Percentiles rank a stretch among this genome's conserved stretches.
phyloP scores from a whole-genome alignment of 352 stramenopile species.

The Aphanomyces stellatus region DNA sequence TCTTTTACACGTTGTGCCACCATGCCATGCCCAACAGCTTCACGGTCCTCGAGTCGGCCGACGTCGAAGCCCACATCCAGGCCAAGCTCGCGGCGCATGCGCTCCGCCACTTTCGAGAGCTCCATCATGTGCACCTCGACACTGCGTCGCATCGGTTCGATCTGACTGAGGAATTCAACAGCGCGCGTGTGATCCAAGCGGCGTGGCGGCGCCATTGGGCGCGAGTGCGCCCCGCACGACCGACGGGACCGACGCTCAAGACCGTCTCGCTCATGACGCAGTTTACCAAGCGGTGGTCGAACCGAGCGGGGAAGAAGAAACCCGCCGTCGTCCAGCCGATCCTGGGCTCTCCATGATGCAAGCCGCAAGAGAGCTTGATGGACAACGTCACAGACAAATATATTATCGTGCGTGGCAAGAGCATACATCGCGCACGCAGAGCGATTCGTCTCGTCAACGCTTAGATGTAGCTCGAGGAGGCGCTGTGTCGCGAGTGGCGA shows the following conservation, averaged over 20 bases:
- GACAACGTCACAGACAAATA: no score
- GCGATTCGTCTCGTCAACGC: no score
- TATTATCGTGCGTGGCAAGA: no score
- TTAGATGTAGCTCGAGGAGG: no score
- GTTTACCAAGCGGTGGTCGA: no score
- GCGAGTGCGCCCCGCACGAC: neutral
- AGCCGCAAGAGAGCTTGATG: no score
- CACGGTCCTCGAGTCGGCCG: neutral
- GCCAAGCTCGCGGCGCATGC: neutral
- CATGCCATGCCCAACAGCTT: slow-evolving; percentile 8
- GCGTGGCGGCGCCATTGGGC: neutral
- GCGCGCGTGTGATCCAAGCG: neutral
- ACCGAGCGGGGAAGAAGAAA: no score
- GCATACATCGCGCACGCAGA: no score
- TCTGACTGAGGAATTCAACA: slow-evolving; percentile 10
- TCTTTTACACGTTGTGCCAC: slow-evolving; percentile 13
- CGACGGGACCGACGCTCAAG: neutral
- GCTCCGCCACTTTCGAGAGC: slow-evolving; percentile 10
- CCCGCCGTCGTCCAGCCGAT: no score
- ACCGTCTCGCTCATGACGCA: no score
- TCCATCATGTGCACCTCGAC: neutral
- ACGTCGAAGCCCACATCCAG: slow-evolving; percentile 1
- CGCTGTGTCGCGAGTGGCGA: neutral
- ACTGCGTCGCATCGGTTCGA: neutral
- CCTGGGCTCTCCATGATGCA: no score